Conservation (phyloP, 2,329 filamentous ascomycete species). For the Phyllosticta capitalensis region DNA sequence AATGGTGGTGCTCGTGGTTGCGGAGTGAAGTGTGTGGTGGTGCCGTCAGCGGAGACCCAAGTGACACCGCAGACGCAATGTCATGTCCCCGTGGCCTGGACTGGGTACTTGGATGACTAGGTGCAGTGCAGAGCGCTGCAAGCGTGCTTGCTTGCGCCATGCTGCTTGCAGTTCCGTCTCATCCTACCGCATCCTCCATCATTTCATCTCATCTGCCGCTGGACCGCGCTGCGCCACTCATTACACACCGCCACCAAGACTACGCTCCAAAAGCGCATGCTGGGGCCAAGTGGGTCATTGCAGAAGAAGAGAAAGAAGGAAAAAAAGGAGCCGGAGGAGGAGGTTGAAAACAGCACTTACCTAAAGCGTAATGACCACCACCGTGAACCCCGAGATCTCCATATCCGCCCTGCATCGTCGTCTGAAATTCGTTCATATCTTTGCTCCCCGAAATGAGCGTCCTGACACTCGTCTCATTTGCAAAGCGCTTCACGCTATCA, state of each 20-base stretch:
- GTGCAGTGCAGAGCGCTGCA: neutral
- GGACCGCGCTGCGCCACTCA: neutral
- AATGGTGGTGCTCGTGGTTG: neutral
- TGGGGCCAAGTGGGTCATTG: no score
- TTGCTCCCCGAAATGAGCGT: slow-evolving; percentile 17
- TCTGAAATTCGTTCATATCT: slow-evolving; percentile 27
- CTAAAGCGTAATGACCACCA: slow-evolving; percentile 38
- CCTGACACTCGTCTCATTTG: slow-evolving; percentile 17
- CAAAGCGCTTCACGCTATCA: slow-evolving; percentile 16
- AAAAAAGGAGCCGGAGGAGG: neutral
- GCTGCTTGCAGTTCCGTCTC: neutral
- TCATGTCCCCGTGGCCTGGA: neutral
- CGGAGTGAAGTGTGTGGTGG: neutral
- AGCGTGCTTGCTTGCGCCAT: neutral
- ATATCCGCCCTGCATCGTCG: slow-evolving; percentile 27
- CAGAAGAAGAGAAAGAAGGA: neutral
- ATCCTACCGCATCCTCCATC: neutral
- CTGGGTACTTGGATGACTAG: neutral
- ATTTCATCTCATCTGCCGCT: neutral
- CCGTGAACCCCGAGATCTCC: slow-evolving; percentile 36
- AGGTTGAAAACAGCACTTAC: neutral
- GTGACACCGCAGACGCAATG: neutral
- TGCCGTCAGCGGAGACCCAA: neutral
- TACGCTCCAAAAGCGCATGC: no score
- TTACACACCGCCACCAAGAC: no score